Evolutionary conservation across 805 yeast species (phyloP).

Genomic region (Candida golubevii): DNA sequence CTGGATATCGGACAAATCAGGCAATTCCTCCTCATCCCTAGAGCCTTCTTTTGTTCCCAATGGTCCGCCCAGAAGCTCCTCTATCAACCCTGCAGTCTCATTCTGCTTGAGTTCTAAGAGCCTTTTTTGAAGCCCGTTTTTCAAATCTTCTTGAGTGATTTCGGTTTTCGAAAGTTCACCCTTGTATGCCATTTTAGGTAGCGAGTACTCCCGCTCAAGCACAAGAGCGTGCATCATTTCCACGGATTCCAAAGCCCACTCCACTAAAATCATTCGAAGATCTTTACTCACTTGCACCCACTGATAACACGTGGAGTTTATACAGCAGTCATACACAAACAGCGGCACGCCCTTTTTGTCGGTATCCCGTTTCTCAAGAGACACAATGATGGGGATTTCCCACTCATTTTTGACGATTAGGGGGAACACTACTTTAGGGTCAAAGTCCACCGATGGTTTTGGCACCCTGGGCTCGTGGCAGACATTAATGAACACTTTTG

Average conservation of each 20-base stretch:
- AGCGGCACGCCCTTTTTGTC: conserved; percentile 72
- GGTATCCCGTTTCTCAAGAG: conserved; percentile 47
- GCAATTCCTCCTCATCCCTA: conserved; percentile 14
- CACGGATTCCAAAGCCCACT: conserved; percentile 80
- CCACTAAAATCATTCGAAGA: conserved; percentile 61
- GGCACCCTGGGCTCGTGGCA: conserved; percentile 69
- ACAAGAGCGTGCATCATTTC: conserved; percentile 48
- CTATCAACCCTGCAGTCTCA: conserved; percentile 42
- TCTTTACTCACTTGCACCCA: conserved; percentile 60
- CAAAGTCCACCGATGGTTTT: conserved; percentile 49
- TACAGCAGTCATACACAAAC: conserved; percentile 74
- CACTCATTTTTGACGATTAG: conserved; percentile 67
- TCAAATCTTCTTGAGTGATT: conserved; percentile 42
- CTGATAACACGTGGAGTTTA: conserved; percentile 56
- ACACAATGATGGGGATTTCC: conserved; percentile 80
- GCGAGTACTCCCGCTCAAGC: conserved; percentile 58
- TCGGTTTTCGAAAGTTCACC: conserved; percentile 52
- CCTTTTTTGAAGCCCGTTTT: conserved; percentile 33
- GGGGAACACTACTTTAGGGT: conserved; percentile 56
- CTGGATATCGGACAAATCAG: conserved; percentile 27
- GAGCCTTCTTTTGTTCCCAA: background rate
- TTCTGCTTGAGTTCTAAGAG: conserved; percentile 33
- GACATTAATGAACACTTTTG: conserved; percentile 75
- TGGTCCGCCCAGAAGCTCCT: conserved; percentile 24
- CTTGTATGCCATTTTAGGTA: conserved; percentile 71